Conservation (phyloP, 352 stramenopile genomes). For the Globisporangium viniferum region DNA sequence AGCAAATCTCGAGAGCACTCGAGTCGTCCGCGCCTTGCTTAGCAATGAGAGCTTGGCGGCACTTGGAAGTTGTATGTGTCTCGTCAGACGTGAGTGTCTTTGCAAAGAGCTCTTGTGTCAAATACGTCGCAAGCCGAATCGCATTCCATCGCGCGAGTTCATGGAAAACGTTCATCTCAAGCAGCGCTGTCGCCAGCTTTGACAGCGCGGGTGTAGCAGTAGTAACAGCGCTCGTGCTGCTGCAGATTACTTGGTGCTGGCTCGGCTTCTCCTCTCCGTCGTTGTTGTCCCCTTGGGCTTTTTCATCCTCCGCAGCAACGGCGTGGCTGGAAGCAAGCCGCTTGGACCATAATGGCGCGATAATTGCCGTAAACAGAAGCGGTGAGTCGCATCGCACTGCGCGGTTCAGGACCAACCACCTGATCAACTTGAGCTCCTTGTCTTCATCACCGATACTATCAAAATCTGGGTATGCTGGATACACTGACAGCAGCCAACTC, state of each 20-base stretch:
- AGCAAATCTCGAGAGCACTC: conserved; percentile 9
- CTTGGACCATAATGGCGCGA: conserved; percentile 3
- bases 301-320: not conserved
- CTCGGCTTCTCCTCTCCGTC: not conserved
- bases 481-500: not conserved
- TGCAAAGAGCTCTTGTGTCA: not conserved
- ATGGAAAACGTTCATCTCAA: conserved; percentile 13
- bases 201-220: not conserved
- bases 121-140: conserved; percentile 12
- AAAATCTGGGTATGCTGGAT: not conserved
- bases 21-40: not conserved
- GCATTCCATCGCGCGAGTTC: conserved; percentile 37
- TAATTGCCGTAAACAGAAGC: conserved; percentile 1
- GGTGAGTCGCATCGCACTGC: conserved; percentile 11
- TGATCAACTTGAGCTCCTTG: not conserved
- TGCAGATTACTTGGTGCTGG: not conserved
- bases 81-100: not conserved
- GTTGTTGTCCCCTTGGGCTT: not conserved
- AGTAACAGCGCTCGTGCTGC: too few relatives aligned
- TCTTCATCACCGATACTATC: not conserved
- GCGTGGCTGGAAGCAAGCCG: too few relatives aligned
- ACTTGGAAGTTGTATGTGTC: not conserved
- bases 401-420: conserved; percentile 6
- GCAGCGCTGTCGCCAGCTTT: not conserved
- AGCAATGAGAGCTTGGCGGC: not conserved